Evolutionary conservation across 2,329 filamentous ascomycete genomes (phyloP), one percentile per base, ranked within the genome.

Genomic region (Periconia macrospinosa): DNA sequence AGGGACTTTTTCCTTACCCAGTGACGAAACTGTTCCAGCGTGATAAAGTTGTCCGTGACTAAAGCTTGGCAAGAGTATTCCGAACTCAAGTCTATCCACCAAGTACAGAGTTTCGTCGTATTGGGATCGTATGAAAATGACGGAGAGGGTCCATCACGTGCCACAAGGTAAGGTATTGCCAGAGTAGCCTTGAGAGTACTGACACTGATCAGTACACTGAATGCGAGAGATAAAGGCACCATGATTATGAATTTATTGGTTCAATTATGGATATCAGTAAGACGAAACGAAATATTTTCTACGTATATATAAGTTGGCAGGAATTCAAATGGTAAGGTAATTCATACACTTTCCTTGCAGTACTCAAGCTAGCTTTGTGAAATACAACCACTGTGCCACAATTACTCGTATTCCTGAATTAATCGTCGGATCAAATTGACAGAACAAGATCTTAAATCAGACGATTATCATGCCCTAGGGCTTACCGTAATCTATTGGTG

Each of bases 121-220:
- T 47, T 54, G 9, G 47, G 42, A 54, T 54, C 52, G 30, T 30
- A 42, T 20, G 52, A 37, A n/a, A 50, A 35, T 17, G 33, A 47
- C 7, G 49, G 49, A 11, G 41, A 45, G 27, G 49, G 41, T 35
- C 42, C 49, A 41, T 50, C 49, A 45, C 49, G 41, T 37, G 27
- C 27, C 13, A 41, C 42, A 30, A 50, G 33, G 17, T 45, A 42
- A 44, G 49, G 15, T n/a, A 30, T 42, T 45, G 30, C 42, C 40
- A 50, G 41, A 19, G 49, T 30, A 45, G 49, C 49, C 17, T 50
- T 44, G 20, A 50, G 30, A 23, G 45, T 20, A 18, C 41, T n/a
- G 33, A 17, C 35, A 42, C 41, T 45, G 17, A 50, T 41, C 30
- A 50, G 41, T 20, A 45, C 17, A 35, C 30, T 50, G 10, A 37